Evolutionary conservation across 1,284 basidiomycete species (phyloP), one percentile per base, ranked within the genome.

Genomic region (Limonomyces culmigenus): DNA sequence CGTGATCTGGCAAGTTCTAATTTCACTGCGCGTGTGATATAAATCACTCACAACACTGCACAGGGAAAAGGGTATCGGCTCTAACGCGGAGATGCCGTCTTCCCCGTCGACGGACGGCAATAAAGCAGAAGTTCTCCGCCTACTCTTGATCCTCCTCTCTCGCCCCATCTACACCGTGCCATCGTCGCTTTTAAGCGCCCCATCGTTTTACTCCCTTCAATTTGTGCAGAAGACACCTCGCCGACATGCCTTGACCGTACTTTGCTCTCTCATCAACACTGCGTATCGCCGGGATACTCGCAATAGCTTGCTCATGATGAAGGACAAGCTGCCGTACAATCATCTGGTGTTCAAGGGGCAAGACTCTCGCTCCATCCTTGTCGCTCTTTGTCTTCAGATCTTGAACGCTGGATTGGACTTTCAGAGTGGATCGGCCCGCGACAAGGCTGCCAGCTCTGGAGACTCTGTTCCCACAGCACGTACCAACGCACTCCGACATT

Each of bases 211-310:
- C 47, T 70, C 83, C n/a, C 63, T 80, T 16, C 70, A 80, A 50
- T 62, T 81, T 39, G 79, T 86, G 10, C 78, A 87, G 52, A 70
- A 73, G 44, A 74, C 77, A 31, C 74, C 80, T 41, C 68, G 86
- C 20, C 70, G 85, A 33, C 70, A 88, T 43, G 76, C 91, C 12
- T 64, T 96, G 34, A 88, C 88, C 2, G 59, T 95, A 11, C 59
- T 96, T 4, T 96, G 91, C 53, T 93, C 89, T 6, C 59, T 92
- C 33, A 63, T 96, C 41, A 96, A 96, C 52, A 91, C 85, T 4
- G 73, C 76, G 12, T 27, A 8, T 27, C 16, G 10, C 8, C 10
- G 10, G 8, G 16, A 10, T 32, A 17, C 15, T 11, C 15, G 10
- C 8, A 17, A 11, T 15, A 32, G 10, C 30, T 6, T 17, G 8